Percentiles rank a stretch among this genome's conserved stretches.
These are phyloP conservation scores for Triglochin maritima DNA, from an alignment of 106 monocot genomes.

Conservation along the genomic window DNA sequence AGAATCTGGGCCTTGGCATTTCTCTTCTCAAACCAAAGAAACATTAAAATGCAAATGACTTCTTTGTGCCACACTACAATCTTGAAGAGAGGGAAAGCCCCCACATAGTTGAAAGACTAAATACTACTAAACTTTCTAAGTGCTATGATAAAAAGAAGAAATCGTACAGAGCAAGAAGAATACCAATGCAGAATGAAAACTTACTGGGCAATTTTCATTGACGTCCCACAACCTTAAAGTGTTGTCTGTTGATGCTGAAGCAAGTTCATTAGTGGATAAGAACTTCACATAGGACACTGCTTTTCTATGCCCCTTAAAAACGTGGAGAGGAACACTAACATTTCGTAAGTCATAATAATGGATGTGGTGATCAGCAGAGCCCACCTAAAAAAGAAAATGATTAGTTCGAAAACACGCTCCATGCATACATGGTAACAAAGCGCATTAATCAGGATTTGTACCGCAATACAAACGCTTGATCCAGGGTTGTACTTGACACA, in stretches of 20 bases:
- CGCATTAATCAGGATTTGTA: conserved; percentile 19
- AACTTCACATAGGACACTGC: conserved; percentile 98
- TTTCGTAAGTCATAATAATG: conserved; percentile 98
- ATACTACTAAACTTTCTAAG: too few species aligned
- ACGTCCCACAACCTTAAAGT: conserved; percentile 95
- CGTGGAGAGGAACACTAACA: conserved; percentile 61
- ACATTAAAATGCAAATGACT: too few species aligned
- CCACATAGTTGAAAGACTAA: too few species aligned
- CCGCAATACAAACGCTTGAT: conserved; percentile 72
- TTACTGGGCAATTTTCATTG: conserved; percentile 64
- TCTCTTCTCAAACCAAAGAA: not conserved
- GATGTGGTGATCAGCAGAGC: conserved; percentile 93
- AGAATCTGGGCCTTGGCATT: not conserved
- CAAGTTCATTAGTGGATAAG: conserved; percentile 79
- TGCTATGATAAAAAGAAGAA: too few species aligned
- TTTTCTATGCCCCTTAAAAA: conserved; percentile 81
- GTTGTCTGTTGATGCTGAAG: conserved; percentile 93
- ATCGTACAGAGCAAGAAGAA: too few species aligned
- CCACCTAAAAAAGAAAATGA: conserved; percentile 42
- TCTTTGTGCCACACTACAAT: too few species aligned
- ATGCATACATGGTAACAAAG: not conserved
- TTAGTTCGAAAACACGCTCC: not conserved
- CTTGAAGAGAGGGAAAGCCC: too few species aligned
- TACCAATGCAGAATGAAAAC: not conserved
- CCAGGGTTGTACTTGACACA: conserved; percentile 99